Percentiles rank a stretch among this genome's conserved stretches.
Conservation (phyloP, 139 green algal genomes). For the Tetradesmus lagerheimii region DNA sequence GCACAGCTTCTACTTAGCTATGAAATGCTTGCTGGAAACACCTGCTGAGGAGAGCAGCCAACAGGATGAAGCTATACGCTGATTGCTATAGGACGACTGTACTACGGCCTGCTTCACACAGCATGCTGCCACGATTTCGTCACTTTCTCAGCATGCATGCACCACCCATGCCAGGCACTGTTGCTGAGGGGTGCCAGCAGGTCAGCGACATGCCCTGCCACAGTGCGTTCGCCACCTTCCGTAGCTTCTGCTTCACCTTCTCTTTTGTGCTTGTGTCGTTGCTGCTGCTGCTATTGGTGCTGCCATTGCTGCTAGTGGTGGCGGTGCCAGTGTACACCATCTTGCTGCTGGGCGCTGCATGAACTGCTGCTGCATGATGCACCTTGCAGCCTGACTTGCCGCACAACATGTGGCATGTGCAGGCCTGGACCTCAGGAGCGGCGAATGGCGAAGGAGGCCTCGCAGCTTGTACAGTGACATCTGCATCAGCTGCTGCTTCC, state of each 20-base stretch:
- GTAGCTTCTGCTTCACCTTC: neutral
- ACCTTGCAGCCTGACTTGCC: neutral
- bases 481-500: neutral
- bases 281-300: neutral
- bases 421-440: constrained; percentile 13
- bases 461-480: neutral
- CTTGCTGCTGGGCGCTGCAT: neutral
- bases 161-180: neutral
- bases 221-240: neutral
- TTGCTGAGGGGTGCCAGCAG: neutral
- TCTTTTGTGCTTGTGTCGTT: neutral
- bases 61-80: too few relatives aligned
- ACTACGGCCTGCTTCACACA: too few relatives aligned
- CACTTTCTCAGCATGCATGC: neutral
- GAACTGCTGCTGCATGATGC: neutral
- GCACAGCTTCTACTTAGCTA: too few relatives aligned
- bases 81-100: too few relatives aligned
- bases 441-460: neutral
- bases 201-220: neutral
- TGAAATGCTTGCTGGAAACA: too few relatives aligned
- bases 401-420: neutral
- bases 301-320: neutral
- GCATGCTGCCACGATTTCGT: neutral
- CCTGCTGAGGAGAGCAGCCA: too few relatives aligned
- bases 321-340: neutral